phyloP scores from a whole-genome alignment of 257 asterid genomes.

The Salvia rosmarinus region DNA sequence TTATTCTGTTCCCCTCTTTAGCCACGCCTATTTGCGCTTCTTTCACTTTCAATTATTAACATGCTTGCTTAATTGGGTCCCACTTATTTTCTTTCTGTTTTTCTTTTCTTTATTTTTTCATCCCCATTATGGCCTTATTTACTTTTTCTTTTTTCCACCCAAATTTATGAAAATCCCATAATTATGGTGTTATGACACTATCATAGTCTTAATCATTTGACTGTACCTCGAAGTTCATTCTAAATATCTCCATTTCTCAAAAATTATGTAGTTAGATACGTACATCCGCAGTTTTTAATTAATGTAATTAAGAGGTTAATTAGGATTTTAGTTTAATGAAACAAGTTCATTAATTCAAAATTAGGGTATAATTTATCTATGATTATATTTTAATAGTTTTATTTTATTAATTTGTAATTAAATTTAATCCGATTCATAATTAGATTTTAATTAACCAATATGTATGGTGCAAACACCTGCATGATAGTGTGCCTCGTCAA shows the following conservation, averaged over 20 bases:
- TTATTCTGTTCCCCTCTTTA: constrained; percentile 34
- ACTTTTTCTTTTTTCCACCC: background rate
- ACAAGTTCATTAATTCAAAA: too few relatives aligned
- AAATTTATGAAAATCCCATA: constrained; percentile 28
- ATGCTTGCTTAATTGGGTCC: constrained; percentile 28
- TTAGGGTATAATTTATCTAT: too few relatives aligned
- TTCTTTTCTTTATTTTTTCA: too few relatives aligned
- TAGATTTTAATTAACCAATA: too few relatives aligned
- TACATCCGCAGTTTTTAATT: too few relatives aligned
- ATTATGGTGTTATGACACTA: constrained; percentile 35
- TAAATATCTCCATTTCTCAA: background rate
- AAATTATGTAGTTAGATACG: too few relatives aligned
- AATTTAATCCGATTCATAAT: too few relatives aligned
- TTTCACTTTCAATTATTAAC: constrained; percentile 57
- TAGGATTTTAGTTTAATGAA: too few relatives aligned
- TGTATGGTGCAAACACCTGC: too few relatives aligned
- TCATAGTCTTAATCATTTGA: constrained; percentile 48
- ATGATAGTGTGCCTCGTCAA: background rate
- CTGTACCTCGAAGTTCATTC: constrained; percentile 28
- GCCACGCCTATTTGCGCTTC: constrained; percentile 50
- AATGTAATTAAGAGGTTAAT: too few relatives aligned
- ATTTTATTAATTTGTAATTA: too few relatives aligned
- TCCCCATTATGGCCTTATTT: background rate
- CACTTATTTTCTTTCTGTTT: background rate
- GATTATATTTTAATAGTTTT: too few relatives aligned